Conservation (phyloP, 2,329 filamentous ascomycete species). For the Neoascochyta sp. region DNA sequence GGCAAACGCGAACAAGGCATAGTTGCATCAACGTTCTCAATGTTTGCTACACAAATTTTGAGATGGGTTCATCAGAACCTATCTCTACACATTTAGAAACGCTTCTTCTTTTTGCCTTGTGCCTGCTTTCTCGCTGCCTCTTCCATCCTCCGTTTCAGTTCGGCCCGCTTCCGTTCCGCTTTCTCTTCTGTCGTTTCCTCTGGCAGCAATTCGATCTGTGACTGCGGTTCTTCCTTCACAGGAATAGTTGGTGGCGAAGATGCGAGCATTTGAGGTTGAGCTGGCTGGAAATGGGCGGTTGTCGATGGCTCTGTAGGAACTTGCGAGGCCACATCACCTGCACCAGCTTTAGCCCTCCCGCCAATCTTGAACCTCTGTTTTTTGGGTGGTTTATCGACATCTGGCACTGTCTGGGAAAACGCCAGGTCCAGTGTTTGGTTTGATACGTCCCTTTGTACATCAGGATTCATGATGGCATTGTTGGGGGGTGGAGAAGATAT, state of each 20-base stretch:
- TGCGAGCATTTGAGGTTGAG: conserved; percentile 8
- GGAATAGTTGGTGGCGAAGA: conserved; percentile 10
- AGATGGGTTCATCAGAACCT: not conserved
- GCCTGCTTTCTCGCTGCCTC: conserved; percentile 52
- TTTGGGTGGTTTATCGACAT: conserved; percentile 8
- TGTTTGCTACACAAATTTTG: too few species aligned
- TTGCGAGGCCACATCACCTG: conserved; percentile 6
- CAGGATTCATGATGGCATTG: not conserved
- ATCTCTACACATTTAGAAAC: conserved; percentile 20
- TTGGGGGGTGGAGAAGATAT: conserved; percentile 2
- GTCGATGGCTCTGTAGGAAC: conserved; percentile 4
- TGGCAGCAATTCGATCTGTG: conserved; percentile 12
- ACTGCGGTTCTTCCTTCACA: conserved; percentile 8
- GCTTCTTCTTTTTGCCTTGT: conserved; percentile 34
- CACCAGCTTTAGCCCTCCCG: conserved; percentile 20
- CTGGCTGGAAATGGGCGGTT: conserved; percentile 3
- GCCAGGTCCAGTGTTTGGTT: conserved; percentile 2
- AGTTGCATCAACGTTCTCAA: conserved; percentile 2
- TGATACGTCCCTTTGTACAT: not conserved
- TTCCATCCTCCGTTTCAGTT: conserved; percentile 55
- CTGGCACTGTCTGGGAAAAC: conserved; percentile 4
- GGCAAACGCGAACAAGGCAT: too few species aligned
- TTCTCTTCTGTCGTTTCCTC: conserved; percentile 49
- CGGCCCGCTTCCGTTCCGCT: conserved; percentile 53
- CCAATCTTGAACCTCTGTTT: conserved; percentile 32